Evolutionary conservation across 192 early-diverging fungal genomes (phyloP).

Genomic region (Linnemannia elongata): DNA sequence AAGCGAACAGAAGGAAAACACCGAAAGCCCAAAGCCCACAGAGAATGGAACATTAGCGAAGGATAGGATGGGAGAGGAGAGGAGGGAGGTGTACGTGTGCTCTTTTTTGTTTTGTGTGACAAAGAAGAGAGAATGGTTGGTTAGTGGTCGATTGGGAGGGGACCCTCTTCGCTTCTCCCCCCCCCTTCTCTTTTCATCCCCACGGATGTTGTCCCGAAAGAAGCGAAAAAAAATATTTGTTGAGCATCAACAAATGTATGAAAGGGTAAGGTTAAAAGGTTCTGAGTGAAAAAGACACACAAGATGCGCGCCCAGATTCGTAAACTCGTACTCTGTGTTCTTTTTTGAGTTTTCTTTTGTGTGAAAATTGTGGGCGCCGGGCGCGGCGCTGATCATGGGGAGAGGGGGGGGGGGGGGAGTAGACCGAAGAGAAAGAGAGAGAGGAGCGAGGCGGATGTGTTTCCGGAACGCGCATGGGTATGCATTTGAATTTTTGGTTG

Average conservation of each 20-base stretch:
- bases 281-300: neutral
- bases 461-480: neutral
- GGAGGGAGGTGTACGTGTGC: neutral
- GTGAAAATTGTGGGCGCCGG: neutral
- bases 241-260: neutral
- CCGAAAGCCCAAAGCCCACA: neutral
- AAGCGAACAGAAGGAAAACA: neutral
- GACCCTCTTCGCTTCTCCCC: too few relatives aligned
- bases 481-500: neutral
- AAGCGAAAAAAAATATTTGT: neutral
- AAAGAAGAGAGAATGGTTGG: neutral
- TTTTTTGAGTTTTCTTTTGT: too few relatives aligned
- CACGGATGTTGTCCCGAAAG: constrained; percentile 5
- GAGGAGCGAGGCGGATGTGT: neutral
- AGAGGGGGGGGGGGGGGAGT: too few relatives aligned
- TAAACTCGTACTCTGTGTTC: too few relatives aligned
- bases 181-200: neutral
- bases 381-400: neutral
- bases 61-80: too few relatives aligned
- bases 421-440: neutral
- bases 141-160: neutral
- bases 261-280: neutral
- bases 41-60: neutral
- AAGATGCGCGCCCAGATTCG: neutral
- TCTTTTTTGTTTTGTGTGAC: neutral